These are phyloP conservation scores for Microstegium vimineum DNA, from an alignment of 176 grass and related monocot genomes.

Conservation along the genomic window DNA sequence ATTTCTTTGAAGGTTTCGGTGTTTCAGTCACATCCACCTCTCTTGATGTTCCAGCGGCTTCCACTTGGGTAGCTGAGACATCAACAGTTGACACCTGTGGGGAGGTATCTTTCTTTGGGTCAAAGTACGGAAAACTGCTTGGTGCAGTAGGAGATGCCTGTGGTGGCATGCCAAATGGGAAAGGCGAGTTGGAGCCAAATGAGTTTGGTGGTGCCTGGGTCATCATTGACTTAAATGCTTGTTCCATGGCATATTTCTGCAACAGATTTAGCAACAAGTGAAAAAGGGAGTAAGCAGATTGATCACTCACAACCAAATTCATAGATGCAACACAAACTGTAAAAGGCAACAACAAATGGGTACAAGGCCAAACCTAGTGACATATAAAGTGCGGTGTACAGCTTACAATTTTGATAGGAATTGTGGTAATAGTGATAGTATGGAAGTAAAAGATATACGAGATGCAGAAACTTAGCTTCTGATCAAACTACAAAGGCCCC, in stretches of 20 bases:
- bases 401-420: not conserved
- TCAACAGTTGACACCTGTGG: slow-evolving; percentile 60
- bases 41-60: slow-evolving; percentile 45
- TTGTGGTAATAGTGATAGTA: not conserved
- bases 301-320: slow-evolving; percentile 9
- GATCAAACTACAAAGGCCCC: not conserved
- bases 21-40: slow-evolving; percentile 41
- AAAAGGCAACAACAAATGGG: slow-evolving; percentile 4
- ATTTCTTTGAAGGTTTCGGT: slow-evolving; percentile 63
- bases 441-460: not conserved
- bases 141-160: slow-evolving; percentile 39
- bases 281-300: not conserved
- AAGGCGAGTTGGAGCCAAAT: slow-evolving; percentile 59
- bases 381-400: not conserved
- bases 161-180: slow-evolving; percentile 72
- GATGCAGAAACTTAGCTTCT: slow-evolving; percentile 5
- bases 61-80: slow-evolving; percentile 60
- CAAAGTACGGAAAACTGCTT: slow-evolving; percentile 44
- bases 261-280: slow-evolving; percentile 16
- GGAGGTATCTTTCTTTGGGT: slow-evolving; percentile 36
- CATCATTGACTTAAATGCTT: slow-evolving; percentile 98
- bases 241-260: slow-evolving; percentile 78
- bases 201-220: slow-evolving; percentile 62
- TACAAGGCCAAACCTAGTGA: not conserved
- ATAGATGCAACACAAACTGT: not conserved